Evolutionary conservation across 2,329 filamentous ascomycete species (phyloP).

Genomic region (Fusarium falciforme): DNA sequence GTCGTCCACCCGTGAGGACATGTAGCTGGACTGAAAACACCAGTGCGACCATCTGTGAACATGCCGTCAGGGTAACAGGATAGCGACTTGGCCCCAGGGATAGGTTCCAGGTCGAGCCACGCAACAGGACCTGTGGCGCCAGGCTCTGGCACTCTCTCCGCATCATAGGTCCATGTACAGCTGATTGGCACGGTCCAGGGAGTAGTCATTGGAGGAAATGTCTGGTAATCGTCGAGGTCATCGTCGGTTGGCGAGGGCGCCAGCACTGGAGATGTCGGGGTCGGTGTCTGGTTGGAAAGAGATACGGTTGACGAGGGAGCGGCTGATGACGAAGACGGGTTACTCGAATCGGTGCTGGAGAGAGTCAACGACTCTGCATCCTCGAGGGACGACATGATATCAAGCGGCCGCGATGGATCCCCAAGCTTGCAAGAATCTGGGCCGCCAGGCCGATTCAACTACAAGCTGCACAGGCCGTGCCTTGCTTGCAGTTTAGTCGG

Average conservation of each 20-base stretch:
- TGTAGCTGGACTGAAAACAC: conserved; percentile 54
- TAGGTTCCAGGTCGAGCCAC: conserved; percentile 52
- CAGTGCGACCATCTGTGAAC: conserved; percentile 51
- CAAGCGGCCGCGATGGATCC: conserved; percentile 11
- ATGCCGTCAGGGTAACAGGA: conserved; percentile 56
- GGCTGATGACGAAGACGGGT: conserved; percentile 21
- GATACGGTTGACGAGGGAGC: conserved; percentile 31
- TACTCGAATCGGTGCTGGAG: conserved; percentile 18
- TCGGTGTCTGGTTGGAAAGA: conserved; percentile 28
- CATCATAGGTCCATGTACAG: conserved; percentile 55
- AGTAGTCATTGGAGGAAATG: conserved; percentile 53
- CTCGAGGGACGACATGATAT: conserved; percentile 32
- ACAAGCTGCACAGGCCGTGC: conserved; percentile 31
- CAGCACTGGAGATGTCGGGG: conserved; percentile 19
- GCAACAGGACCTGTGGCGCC: conserved; percentile 47
- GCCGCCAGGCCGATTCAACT: conserved; percentile 28
- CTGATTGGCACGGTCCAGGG: conserved; percentile 50
- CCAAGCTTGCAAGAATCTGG: conserved; percentile 5
- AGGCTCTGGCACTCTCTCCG: conserved; percentile 39
- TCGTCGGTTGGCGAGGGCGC: conserved; percentile 35
- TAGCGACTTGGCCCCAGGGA: conserved; percentile 50
- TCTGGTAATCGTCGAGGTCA: conserved; percentile 32
- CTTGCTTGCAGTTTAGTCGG: conserved; percentile 38
- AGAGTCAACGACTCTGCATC: conserved; percentile 18
- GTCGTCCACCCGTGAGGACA: conserved; percentile 56